phyloP scores from a whole-genome alignment of 2,329 filamentous ascomycete genomes.

The Madurella mycetomatis region DNA sequence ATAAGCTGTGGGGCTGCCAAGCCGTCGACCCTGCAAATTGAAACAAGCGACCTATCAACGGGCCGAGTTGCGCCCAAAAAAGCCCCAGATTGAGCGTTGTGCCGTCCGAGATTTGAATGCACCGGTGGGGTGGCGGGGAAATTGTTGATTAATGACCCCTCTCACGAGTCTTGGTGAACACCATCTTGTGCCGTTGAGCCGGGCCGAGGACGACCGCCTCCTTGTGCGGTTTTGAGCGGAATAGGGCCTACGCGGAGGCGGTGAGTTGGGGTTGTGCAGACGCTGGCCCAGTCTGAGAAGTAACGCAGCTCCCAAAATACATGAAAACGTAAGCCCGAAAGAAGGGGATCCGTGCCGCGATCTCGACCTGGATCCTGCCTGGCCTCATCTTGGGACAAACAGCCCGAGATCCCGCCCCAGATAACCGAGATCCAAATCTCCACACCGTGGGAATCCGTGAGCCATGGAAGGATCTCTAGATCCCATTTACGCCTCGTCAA shows the following conservation, averaged over 20 bases:
- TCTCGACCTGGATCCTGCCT: no score
- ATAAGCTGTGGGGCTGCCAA: constrained; percentile 1
- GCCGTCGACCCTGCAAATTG: constrained; percentile 9
- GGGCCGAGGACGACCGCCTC: not conserved
- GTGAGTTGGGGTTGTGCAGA: no score
- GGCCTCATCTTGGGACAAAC: no score
- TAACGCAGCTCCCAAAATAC: no score
- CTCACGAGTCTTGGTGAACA: not conserved
- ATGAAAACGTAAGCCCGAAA: no score
- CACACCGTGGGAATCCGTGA: not conserved
- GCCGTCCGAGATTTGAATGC: not conserved
- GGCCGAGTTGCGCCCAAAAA: not conserved
- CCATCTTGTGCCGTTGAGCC: not conserved
- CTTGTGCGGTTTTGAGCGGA: not conserved
- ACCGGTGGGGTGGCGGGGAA: no score
- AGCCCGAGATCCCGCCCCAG: not conserved
- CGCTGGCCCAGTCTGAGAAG: no score
- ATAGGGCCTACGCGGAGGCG: no score
- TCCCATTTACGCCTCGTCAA: no score
- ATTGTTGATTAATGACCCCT: no score
- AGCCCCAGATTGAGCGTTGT: not conserved
- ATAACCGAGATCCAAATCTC: not conserved
- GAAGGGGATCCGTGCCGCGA: no score
- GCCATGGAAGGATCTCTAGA: no score
- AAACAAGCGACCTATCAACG: constrained; percentile 10